Conservation (phyloP, 2,329 filamentous ascomycete species). For the Phyllosticta paracitricarpa region DNA sequence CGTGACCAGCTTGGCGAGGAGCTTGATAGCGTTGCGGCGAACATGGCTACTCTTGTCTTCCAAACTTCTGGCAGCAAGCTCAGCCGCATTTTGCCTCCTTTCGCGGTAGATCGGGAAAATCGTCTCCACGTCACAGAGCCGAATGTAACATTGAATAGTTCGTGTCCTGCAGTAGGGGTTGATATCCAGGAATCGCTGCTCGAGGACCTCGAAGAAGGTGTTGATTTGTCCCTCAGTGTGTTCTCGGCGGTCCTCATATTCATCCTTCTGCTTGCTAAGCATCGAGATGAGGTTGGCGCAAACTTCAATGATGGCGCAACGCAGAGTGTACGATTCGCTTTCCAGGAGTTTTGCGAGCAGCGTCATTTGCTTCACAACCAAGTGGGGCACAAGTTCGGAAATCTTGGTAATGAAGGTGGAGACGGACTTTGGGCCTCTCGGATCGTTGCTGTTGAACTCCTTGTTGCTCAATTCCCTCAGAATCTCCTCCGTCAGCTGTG, state of each 20-base stretch:
- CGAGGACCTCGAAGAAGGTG: conserved; percentile 91
- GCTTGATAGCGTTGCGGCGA: conserved; percentile 85
- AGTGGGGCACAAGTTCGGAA: conserved; percentile 78
- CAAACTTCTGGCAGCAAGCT: conserved; percentile 77
- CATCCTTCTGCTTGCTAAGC: conserved; percentile 70
- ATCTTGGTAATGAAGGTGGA: conserved; percentile 88
- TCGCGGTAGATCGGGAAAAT: conserved; percentile 97
- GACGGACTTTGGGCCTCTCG: conserved; percentile 88
- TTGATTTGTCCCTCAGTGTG: conserved; percentile 93
- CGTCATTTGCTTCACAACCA: conserved; percentile 97
- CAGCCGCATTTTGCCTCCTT: conserved; percentile 74
- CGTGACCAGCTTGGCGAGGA: conserved; percentile 77
- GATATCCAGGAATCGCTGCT: conserved; percentile 90
- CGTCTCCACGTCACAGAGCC: conserved; percentile 85
- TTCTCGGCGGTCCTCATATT: conserved; percentile 60
- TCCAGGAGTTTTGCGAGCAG: conserved; percentile 89
- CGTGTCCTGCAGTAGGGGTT: conserved; percentile 94
- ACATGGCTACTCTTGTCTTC: conserved; percentile 99
- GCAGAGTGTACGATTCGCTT: conserved; percentile 91
- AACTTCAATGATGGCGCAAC: conserved; percentile 90
- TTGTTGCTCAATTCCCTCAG: conserved; percentile 91
- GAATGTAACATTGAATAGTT: conserved; percentile 86
- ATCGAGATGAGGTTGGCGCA: conserved; percentile 91
- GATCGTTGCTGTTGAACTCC: conserved; percentile 95
- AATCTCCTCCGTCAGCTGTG: conserved; percentile 88